These are phyloP conservation scores for Pseudevernia furfuracea DNA, from an alignment of 495 filamentous ascomycete genomes.

Conservation along the genomic window DNA sequence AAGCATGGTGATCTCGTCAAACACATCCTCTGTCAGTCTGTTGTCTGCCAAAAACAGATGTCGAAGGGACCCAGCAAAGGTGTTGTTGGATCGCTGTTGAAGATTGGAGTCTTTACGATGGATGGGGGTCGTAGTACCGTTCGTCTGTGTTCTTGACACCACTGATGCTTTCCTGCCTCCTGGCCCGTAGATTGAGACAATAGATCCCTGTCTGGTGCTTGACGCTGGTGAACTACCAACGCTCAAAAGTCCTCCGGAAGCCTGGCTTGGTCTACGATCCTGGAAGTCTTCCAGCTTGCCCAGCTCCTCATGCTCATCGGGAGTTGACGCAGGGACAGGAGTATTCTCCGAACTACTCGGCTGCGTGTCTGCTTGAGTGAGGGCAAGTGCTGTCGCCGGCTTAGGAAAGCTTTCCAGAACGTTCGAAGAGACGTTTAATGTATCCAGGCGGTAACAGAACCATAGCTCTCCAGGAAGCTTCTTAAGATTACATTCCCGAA, in stretches of 20 bases:
- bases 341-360: constrained; percentile 46
- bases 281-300: constrained; percentile 56
- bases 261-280: constrained; percentile 72
- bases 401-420: constrained; percentile 85
- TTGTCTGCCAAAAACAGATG: constrained; percentile 91
- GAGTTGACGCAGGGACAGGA: constrained; percentile 39
- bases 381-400: constrained; percentile 48
- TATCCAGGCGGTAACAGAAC: constrained; percentile 81
- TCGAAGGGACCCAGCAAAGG: constrained; percentile 75
- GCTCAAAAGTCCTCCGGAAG: constrained; percentile 65
- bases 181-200: constrained; percentile 69
- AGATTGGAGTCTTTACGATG: constrained; percentile 85
- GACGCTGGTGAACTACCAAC: constrained; percentile 63
- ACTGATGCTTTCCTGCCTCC: constrained; percentile 76
- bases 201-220: constrained; percentile 66
- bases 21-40: constrained; percentile 83
- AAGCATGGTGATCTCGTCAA: constrained; percentile 78
- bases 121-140: constrained; percentile 51
- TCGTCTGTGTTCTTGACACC: constrained; percentile 57
- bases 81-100: constrained; percentile 59
- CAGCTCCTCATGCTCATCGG: constrained; percentile 65
- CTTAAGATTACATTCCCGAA: constrained; percentile 86
- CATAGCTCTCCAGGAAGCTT: constrained; percentile 85
- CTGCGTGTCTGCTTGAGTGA: constrained; percentile 38
- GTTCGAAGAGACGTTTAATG: constrained; percentile 91